Conservation (phyloP, 192 early-diverging fungal species). For the Backusella tarrabulga region DNA sequence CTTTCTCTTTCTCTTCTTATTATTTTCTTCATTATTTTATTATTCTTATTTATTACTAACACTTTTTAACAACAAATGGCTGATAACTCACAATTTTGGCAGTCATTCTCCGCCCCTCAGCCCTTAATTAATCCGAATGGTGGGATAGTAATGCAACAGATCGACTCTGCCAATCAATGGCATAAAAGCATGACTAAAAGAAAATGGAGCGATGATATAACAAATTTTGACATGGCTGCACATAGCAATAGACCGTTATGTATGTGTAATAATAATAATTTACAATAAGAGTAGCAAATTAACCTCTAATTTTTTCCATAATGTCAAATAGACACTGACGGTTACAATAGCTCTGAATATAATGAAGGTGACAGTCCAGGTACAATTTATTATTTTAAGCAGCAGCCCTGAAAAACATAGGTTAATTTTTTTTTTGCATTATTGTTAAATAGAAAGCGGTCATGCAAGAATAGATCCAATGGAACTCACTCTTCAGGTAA, state of each 20-base stretch:
- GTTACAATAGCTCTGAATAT: not conserved
- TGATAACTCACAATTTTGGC: not conserved
- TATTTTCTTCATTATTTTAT: not conserved
- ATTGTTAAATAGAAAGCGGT: not conserved
- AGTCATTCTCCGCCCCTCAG: not conserved
- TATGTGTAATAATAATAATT: not conserved
- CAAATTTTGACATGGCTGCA: not conserved
- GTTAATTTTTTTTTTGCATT: not conserved
- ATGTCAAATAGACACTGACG: not conserved
- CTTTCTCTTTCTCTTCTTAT: not conserved
- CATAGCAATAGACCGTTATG: not conserved
- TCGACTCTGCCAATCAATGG: not conserved
- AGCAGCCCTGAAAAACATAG: not conserved
- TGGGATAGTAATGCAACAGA: not conserved
- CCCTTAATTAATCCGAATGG: not conserved
- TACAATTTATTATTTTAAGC: not conserved
- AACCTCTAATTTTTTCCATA: not conserved
- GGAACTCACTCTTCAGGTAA: not conserved
- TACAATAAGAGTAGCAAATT: not conserved
- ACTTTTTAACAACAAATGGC: not conserved
- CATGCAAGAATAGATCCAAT: not conserved
- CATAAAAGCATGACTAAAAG: not conserved
- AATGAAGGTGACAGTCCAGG: constrained; percentile 1
- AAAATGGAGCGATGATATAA: not conserved
- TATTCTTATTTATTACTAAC: not conserved